Percentiles rank a stretch among this genome's conserved stretches.
phyloP scores from a whole-genome alignment of 768 basidiomycete species.

The Suillus subaureus region DNA sequence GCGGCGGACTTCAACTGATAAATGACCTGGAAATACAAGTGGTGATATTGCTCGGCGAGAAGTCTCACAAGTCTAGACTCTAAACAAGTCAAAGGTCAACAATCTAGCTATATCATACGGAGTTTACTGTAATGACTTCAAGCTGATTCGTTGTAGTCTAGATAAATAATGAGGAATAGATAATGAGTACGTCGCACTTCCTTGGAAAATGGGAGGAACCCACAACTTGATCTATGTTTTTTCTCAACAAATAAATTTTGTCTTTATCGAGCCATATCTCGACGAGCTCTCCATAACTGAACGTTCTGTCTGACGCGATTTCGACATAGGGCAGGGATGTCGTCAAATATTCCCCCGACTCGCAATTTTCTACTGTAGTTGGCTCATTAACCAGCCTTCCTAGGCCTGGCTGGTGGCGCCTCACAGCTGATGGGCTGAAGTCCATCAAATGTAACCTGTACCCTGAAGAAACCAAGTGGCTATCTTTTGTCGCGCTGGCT shows the following conservation, averaged over 20 bases:
- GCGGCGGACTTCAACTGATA: neutral
- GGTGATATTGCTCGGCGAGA: neutral
- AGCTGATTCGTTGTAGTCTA: neutral
- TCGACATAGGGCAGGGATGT: slow-evolving; percentile 2
- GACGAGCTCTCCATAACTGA: neutral
- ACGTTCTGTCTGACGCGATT: neutral
- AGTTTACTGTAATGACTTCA: neutral
- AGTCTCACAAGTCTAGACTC: neutral
- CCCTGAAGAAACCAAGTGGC: no score
- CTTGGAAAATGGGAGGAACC: neutral
- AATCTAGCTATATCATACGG: neutral
- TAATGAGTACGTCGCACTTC: neutral
- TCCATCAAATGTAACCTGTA: neutral
- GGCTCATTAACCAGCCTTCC: neutral
- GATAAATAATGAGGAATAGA: neutral
- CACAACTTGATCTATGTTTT: neutral
- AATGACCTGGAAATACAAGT: neutral
- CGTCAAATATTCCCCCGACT: neutral
- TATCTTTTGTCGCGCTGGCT: neutral
- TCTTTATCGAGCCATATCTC: neutral
- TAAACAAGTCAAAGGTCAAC: neutral
- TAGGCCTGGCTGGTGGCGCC: neutral
- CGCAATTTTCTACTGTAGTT: neutral
- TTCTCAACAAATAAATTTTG: neutral
- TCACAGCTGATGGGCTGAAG: slow-evolving; percentile 1